Percentiles rank a stretch among this genome's conserved stretches.
Evolutionary conservation across 116 monocot genomes (phyloP).

Genomic region (Trichopus zeylanicus): DNA sequence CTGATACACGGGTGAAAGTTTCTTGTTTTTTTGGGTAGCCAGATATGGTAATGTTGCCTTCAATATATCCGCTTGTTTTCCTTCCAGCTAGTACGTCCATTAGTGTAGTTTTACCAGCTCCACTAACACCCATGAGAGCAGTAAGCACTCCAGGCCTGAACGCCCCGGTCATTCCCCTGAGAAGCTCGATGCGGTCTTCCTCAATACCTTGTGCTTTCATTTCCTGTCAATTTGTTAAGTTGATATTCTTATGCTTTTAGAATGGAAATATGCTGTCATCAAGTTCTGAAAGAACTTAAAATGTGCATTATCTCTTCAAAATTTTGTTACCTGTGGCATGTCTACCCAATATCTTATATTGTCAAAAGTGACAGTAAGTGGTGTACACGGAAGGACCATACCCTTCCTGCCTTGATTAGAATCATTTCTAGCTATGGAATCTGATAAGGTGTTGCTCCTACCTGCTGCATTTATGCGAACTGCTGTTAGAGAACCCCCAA

Average conservation of each 20-base stretch:
- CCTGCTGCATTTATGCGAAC: not conserved
- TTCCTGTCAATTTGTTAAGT: conserved; percentile 34
- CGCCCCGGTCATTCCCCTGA: conserved; percentile 58
- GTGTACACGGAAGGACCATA: conserved; percentile 45
- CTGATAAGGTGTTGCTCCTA: too few species aligned
- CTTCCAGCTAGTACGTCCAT: conserved; percentile 92
- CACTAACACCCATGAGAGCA: conserved; percentile 89
- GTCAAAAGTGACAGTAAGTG: conserved; percentile 30
- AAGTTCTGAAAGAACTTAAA: not conserved
- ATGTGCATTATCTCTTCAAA: too few species aligned
- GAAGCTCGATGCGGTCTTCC: conserved; percentile 47
- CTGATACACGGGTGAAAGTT: conserved; percentile 78
- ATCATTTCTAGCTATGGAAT: too few species aligned
- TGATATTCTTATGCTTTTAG: too few species aligned
- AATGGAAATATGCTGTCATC: too few species aligned
- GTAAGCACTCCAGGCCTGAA: too few species aligned
- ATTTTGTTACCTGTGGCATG: conserved; percentile 33
- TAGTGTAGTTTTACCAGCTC: conserved; percentile 88
- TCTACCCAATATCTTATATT: conserved; percentile 36
- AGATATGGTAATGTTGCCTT: conserved; percentile 57
- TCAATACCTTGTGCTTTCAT: conserved; percentile 54
- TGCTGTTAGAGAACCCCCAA: too few species aligned
- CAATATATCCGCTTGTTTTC: conserved; percentile 81
- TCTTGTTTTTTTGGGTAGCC: conserved; percentile 86
- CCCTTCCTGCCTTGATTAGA: conserved; percentile 11